A percentile compares a stretch with the other conserved stretches of the same genome.
These are phyloP conservation scores for Ilex paraguariensis DNA, from an alignment of 305 asterid genomes.

Conservation along the genomic window DNA sequence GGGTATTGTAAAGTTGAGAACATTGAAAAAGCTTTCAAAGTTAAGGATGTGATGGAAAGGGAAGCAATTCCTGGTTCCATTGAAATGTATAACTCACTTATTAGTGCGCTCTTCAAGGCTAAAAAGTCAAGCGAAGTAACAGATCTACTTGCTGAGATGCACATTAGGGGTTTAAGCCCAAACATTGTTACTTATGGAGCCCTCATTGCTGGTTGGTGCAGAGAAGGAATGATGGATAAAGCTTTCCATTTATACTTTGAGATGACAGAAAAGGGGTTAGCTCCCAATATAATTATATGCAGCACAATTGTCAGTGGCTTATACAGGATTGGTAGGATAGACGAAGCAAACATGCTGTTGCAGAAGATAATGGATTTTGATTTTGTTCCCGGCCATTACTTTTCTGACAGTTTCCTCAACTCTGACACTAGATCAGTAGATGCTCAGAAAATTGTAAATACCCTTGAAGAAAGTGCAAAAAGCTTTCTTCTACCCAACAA, in stretches of 20 bases:
- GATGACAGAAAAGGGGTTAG: conserved; percentile 62
- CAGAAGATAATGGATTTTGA: conserved; percentile 58
- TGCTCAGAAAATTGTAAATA: conserved; percentile 38
- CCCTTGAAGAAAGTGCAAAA: conserved; percentile 46
- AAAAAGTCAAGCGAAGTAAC: conserved; percentile 39
- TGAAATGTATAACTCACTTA: conserved; percentile 75
- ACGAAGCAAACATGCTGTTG: conserved; percentile 58
- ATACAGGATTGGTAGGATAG: conserved; percentile 53
- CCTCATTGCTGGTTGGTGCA: conserved; percentile 76
- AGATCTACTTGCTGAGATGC: conserved; percentile 46
- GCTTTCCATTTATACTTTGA: conserved; percentile 71
- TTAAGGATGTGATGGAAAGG: conserved; percentile 50
- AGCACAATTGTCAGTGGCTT: conserved; percentile 70
- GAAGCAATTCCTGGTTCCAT: conserved; percentile 48
- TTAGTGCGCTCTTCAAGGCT: conserved; percentile 64
- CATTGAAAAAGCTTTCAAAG: conserved; percentile 28
- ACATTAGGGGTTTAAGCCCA: conserved; percentile 43
- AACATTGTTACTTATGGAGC: conserved; percentile 73
- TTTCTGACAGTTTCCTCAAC: conserved; percentile 34
- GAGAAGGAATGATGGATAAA: conserved; percentile 59
- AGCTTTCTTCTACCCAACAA: conserved; percentile 41
- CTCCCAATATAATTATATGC: conserved; percentile 62
- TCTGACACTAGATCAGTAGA: conserved; percentile 27
- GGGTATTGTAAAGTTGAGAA: conserved; percentile 77
- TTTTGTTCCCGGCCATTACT: conserved; percentile 39